phyloP scores from a whole-genome alignment of 805 yeast genomes.

The Nakazawaea wickerhamii region DNA sequence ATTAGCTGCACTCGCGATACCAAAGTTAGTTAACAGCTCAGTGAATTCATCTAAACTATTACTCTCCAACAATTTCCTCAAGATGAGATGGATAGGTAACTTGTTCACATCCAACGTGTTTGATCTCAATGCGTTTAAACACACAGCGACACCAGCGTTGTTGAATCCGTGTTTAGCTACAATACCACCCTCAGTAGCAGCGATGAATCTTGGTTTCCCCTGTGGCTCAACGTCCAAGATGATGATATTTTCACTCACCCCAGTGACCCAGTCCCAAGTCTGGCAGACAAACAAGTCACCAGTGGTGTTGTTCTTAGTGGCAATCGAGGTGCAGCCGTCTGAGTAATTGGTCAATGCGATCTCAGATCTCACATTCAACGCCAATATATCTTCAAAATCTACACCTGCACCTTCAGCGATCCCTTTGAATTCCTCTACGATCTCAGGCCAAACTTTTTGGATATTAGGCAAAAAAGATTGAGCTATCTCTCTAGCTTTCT shows the following conservation, averaged over 20 bases:
- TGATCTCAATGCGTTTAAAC: slow-evolving; percentile 27
- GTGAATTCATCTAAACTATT: slow-evolving; percentile 16
- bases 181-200: slow-evolving; percentile 31
- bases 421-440: slow-evolving; percentile 31
- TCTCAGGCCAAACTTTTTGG: slow-evolving; percentile 23
- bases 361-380: slow-evolving; percentile 34
- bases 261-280: slow-evolving; percentile 38
- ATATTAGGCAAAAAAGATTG: slow-evolving; percentile 24
- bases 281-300: slow-evolving; percentile 26
- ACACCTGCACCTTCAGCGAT: slow-evolving; percentile 31
- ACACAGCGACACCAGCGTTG: slow-evolving; percentile 26
- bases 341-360: slow-evolving; percentile 28
- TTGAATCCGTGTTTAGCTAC: slow-evolving; percentile 31
- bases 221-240: slow-evolving; percentile 23
- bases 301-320: slow-evolving; percentile 21
- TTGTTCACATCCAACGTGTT: slow-evolving; percentile 23
- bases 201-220: slow-evolving; percentile 21
- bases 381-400: slow-evolving; percentile 29
- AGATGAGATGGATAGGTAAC: slow-evolving; percentile 32
- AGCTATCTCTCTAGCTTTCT: slow-evolving; percentile 24
- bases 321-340: slow-evolving; percentile 35
- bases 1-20: slow-evolving; percentile 20
- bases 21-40: slow-evolving; percentile 13
- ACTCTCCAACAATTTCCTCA: slow-evolving; percentile 28
- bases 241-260: slow-evolving; percentile 22